Evolutionary conservation across 2,329 filamentous ascomycete genomes (phyloP).

Genomic region (Trichophyton simii): DNA sequence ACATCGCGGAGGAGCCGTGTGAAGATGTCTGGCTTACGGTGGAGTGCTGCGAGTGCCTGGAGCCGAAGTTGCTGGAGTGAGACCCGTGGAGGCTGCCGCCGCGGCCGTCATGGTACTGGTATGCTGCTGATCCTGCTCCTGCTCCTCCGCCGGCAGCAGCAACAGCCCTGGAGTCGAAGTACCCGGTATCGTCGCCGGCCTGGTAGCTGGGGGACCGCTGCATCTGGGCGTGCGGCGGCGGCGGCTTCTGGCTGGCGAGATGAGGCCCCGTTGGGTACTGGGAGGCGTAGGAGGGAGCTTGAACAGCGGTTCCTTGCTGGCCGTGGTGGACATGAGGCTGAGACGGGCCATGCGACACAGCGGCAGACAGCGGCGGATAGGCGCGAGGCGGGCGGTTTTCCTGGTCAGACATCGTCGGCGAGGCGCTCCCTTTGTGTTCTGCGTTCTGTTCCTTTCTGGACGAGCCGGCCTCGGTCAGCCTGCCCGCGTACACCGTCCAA

Average conservation of each 20-base stretch:
- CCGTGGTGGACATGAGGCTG: slow-evolving; percentile 18
- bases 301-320: slow-evolving; percentile 11
- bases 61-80: slow-evolving; percentile 22
- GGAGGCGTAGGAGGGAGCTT: slow-evolving; percentile 14
- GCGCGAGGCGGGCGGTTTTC: not conserved
- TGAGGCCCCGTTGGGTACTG: slow-evolving; percentile 31
- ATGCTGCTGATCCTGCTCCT: slow-evolving; percentile 17
- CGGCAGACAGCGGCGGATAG: not conserved
- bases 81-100: slow-evolving; percentile 21
- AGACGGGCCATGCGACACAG: slow-evolving; percentile 8
- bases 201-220: slow-evolving; percentile 60
- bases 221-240: slow-evolving; percentile 27
- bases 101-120: slow-evolving; percentile 25
- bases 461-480: not conserved
- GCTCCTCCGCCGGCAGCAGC: slow-evolving; percentile 16
- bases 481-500: not conserved
- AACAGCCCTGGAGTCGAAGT: slow-evolving; percentile 25
- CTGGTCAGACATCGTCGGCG: not conserved
- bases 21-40: slow-evolving; percentile 31
- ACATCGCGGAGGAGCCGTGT: slow-evolving; percentile 28
- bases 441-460: not conserved
- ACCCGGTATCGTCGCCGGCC: slow-evolving; percentile 56
- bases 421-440: not conserved
- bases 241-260: slow-evolving; percentile 27
- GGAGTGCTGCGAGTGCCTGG: slow-evolving; percentile 27